Evolutionary conservation across 2,329 filamentous ascomycete genomes (phyloP), one percentile per base, ranked within the genome.

Genomic region (Alternaria brassicicola): DNA sequence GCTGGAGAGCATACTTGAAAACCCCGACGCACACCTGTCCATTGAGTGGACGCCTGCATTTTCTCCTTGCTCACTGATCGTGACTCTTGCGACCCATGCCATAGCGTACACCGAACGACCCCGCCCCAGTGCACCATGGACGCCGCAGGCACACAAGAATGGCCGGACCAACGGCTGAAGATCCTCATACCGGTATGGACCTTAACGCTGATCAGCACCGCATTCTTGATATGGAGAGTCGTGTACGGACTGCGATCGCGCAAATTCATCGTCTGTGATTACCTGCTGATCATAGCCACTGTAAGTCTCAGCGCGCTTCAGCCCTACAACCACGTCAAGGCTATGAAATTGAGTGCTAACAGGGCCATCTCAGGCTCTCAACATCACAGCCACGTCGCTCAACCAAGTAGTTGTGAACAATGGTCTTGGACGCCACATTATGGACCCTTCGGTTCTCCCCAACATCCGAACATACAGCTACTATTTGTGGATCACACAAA

Each of bases 281-380:
- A 70, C 46, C n/a, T 71, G 50, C 54, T 72, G 53, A 68, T 72
- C 54, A 62, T 69, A 35, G 66, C 69, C 33, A 59, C 61, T 53
- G 68, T 71, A 61, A 56, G 69, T 68, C 23, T 30, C 15, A 28
- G 26, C 35, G 6, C n/a, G 12, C 26, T 39, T 46, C 39, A 48
- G 42, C 42, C 35, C 21, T 42, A 35, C 41, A 46, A 54, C 33
- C 19, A 17, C 59, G 13, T 13, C 17, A 3, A 43, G 33, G 35
- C 13, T 25, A 51, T 23, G 19, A 13, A 35, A 12, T 8, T 9
- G 9, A 19, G 28, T 49, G 42, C 62, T 63, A 30, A 67, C 52
- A 28, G 21, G 46, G 19, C 25, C 13, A 17, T 28, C 17, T 5
- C 31, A 71, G 67, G 6, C 42, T 13, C 58, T 69, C 7, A 69